Evolutionary conservation across 2,329 filamentous ascomycete species (phyloP), one percentile per base, ranked within the genome.

Genomic region (Aspergillus novofumigatus): DNA sequence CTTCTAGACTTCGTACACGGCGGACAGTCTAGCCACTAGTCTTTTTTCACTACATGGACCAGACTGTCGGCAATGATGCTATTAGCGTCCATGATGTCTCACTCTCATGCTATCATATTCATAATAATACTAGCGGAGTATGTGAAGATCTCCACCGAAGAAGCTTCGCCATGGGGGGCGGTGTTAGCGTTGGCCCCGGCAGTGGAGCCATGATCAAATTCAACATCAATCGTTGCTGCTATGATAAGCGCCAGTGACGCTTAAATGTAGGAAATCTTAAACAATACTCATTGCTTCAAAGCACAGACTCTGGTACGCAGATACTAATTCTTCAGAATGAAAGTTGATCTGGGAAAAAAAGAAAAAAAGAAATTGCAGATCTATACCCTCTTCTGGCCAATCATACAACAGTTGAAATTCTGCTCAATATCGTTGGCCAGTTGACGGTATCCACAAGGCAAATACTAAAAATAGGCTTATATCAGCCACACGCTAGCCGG

Each of bases 81-180:
- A 35, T 35, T 35, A 17, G 32, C 5, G 32, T 38, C 14, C 14
- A 17, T 17, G 32, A 2, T 17, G 4, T 4, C 28, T 29, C 3
- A 29, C 0, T 35, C 32, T 35, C 11, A 6, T 35, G 10, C 11
- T 17, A 35, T 11, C 10, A 29, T 29, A 29, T 11, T 11, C 28
- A 29, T 29, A 29, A 29, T 29, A 4, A 32, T 38, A 17, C 14
- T 38, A 17, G 32, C 32, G 14, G 17, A 14, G 5, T 14, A 4
- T 6, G 4, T 6, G 52, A 71, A 60, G 28, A 69, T 76, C 35
- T 52, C 51, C 26, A 72, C 71, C 5, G 44, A 50, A 1, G 66
- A 69, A 41, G 73, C 71, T 17, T 61, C 71, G 53, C 56, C 55
- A 47, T 75, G 72, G 72, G 72, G 72, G 73, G 10, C 58, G 74